Evolutionary conservation across 257 asterid species (phyloP).

Genomic region (Solanum bulbocastanum): DNA sequence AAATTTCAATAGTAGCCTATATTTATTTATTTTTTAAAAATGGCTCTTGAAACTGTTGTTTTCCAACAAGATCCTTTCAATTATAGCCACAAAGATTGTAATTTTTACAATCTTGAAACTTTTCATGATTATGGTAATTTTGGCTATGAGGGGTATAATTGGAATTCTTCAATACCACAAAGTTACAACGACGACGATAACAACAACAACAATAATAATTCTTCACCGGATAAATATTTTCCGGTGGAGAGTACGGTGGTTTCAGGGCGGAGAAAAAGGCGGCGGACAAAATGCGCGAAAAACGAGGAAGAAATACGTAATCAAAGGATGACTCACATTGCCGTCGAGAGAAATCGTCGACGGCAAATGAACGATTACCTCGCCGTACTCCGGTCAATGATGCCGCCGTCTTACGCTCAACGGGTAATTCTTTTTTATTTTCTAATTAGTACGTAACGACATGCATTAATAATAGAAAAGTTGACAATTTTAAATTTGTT

Average conservation of each 20-base stretch:
- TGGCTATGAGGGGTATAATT: background rate
- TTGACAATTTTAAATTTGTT: background rate
- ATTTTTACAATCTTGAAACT: conserved; percentile 1
- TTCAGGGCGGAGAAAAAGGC: conserved; percentile 29
- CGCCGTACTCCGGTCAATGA: conserved; percentile 58
- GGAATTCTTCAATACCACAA: background rate
- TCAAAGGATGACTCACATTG: conserved; percentile 76
- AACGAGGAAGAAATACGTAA: conserved; percentile 70
- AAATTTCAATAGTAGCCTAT: background rate
- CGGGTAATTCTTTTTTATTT: conserved; percentile 27
- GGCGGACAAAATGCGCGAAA: conserved; percentile 42
- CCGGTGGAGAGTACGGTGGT: conserved; percentile 3
- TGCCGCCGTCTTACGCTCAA: conserved; percentile 79
- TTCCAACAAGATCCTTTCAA: conserved; percentile 43
- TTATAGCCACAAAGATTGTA: conserved; percentile 16
- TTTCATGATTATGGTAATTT: background rate
- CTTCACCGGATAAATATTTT: conserved; percentile 18
- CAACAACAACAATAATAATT: background rate
- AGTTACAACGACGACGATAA: background rate
- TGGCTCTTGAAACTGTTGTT: conserved; percentile 50
- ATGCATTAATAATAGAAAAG: background rate
- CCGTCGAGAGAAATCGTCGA: conserved; percentile 84
- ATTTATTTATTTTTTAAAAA: background rate
- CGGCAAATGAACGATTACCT: conserved; percentile 73
- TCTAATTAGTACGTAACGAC: background rate